These are phyloP conservation scores for Sporothrix brunneoviolacea DNA, from an alignment of 2,329 filamentous ascomycete genomes.

Conservation along the genomic window DNA sequence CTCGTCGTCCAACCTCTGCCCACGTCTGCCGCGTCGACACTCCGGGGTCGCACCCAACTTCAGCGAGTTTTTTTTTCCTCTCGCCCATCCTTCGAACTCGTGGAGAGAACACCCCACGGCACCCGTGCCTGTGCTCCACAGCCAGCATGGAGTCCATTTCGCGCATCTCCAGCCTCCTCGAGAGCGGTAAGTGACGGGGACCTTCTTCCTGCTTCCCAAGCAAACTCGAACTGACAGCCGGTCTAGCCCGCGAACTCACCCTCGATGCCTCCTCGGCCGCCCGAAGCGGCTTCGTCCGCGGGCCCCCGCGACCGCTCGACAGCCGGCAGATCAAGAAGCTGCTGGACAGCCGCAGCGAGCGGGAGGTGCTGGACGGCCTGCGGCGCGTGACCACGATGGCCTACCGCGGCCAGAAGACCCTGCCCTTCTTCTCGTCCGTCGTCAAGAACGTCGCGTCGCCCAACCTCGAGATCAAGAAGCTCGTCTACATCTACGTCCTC, in stretches of 20 bases:
- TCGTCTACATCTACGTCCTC: conserved; percentile 97
- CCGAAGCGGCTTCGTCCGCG: conserved; percentile 58
- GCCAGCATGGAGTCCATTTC: conserved; percentile 97
- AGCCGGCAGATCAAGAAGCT: conserved; percentile 88
- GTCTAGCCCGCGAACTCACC: conserved; percentile 83
- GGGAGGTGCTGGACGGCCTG: conserved; percentile 87
- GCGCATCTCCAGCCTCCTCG: conserved; percentile 85
- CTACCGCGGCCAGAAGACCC: conserved; percentile 81
- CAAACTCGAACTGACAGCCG: too few relatives aligned
- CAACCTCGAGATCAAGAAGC: conserved; percentile 91
- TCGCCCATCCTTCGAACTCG: too few relatives aligned
- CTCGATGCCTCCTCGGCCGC: conserved; percentile 93
- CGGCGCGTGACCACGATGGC: conserved; percentile 93
- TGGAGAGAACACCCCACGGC: too few relatives aligned
- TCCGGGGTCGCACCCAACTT: neutral
- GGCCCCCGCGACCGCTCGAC: conserved; percentile 57
- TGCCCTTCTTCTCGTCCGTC: conserved; percentile 93
- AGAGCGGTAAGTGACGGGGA: conserved; percentile 84
- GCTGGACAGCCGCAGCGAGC: conserved; percentile 85
- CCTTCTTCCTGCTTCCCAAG: too few relatives aligned
- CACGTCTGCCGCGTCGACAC: neutral
- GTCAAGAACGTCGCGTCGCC: conserved; percentile 96
- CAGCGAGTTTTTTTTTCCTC: too few relatives aligned
- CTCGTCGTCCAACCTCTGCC: too few relatives aligned
- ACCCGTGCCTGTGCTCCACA: too few relatives aligned